Evolutionary conservation across 75 land plant species (phyloP).

Genomic region (Cunninghamia lanceolata): DNA sequence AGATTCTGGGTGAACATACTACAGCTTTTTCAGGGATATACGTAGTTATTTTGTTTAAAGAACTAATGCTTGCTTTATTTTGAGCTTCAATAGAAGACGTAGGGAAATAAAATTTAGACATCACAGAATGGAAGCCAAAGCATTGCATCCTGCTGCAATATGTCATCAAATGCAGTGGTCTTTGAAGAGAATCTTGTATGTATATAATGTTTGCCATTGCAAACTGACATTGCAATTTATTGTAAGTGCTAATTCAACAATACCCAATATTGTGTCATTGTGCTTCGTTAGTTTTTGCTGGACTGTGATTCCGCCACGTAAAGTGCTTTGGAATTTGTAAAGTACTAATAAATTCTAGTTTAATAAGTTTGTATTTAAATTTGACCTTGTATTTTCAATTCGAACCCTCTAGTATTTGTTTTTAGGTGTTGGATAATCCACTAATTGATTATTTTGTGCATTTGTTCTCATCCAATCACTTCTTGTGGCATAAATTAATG

Average conservation of each 20-base stretch:
- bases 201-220: slow-evolving; percentile 10
- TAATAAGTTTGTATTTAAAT: background rate
- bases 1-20: slow-evolving; percentile 42
- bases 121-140: background rate
- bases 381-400: background rate
- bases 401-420: background rate
- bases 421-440: background rate
- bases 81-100: background rate
- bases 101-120: slow-evolving; percentile 3
- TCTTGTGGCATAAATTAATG: background rate
- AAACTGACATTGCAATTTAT: slow-evolving; percentile 2
- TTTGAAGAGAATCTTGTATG: slow-evolving; percentile 4
- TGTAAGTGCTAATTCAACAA: slow-evolving; percentile 8
- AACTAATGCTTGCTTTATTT: background rate
- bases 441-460: background rate
- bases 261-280: background rate
- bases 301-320: background rate
- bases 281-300: background rate
- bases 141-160: background rate
- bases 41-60: background rate
- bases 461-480: background rate
- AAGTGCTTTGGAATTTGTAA: background rate
- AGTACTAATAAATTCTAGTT: background rate
- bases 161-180: background rate
- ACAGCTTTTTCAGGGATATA: background rate